Conservation (phyloP, 2,329 filamentous ascomycete species). For the Calonectria pteridis region DNA sequence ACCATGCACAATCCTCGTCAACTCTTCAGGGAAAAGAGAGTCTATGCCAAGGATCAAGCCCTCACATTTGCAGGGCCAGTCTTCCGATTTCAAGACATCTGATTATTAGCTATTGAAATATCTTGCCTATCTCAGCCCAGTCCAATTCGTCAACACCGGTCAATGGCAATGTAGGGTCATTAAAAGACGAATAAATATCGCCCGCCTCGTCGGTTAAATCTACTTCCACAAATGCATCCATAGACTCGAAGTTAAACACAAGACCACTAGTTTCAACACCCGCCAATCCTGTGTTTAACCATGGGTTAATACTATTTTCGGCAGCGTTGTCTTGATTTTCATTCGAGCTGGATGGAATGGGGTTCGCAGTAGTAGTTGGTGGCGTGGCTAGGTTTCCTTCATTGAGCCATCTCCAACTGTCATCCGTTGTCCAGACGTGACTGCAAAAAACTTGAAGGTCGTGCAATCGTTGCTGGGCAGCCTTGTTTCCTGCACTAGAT, state of each 20-base stretch:
- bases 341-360: neutral
- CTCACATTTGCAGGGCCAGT: neutral
- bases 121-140: slow-evolving; percentile 46
- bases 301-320: neutral
- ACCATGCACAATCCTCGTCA: neutral
- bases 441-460: slow-evolving; percentile 45
- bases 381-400: neutral
- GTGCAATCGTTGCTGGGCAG: slow-evolving; percentile 38
- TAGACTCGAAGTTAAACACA: slow-evolving; percentile 29
- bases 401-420: slow-evolving; percentile 37
- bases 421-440: slow-evolving; percentile 42
- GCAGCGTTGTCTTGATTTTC: neutral
- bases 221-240: slow-evolving; percentile 34
- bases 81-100: too few species aligned
- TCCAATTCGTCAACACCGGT: slow-evolving; percentile 47
- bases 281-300: neutral
- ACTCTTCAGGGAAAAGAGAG: neutral
- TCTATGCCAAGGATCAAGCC: neutral
- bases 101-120: slow-evolving; percentile 30
- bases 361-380: neutral
- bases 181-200: slow-evolving; percentile 46
- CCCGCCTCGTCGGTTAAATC: slow-evolving; percentile 42
- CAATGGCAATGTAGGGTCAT: slow-evolving; percentile 45
- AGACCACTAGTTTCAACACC: neutral
- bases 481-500: slow-evolving; percentile 41